Percentiles rank a stretch among this genome's conserved stretches.
Evolutionary conservation across 306 rosid species (phyloP).

Genomic region (Trichosanthes cucumerina): DNA sequence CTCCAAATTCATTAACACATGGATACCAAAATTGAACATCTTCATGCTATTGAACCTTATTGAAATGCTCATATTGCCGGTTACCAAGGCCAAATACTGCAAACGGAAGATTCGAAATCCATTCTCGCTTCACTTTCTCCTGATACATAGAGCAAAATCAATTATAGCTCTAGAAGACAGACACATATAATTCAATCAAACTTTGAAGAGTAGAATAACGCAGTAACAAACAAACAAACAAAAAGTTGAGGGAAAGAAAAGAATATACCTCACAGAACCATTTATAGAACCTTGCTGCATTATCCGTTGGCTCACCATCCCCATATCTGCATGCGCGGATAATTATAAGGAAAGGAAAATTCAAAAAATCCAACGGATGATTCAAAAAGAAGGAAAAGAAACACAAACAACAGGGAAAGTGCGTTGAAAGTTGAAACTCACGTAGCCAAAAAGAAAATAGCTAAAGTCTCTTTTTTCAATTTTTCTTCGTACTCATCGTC

Average conservation of each 20-base stretch:
- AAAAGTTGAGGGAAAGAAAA: not conserved
- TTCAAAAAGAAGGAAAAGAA: not conserved
- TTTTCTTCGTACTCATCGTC: slow-evolving; percentile 80
- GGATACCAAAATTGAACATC: not conserved
- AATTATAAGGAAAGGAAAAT: slow-evolving; percentile 1
- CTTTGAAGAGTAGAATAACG: not conserved
- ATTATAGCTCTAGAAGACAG: not conserved
- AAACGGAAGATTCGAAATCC: slow-evolving; percentile 67
- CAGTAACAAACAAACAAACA: not conserved
- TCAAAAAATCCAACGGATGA: not conserved
- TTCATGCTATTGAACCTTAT: slow-evolving; percentile 49
- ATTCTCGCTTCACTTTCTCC: slow-evolving; percentile 73
- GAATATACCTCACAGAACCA: slow-evolving; percentile 76
- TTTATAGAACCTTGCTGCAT: slow-evolving; percentile 86
- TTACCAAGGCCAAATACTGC: slow-evolving; percentile 98
- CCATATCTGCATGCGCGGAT: slow-evolving; percentile 61
- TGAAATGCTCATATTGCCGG: slow-evolving; percentile 97
- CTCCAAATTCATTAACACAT: not conserved
- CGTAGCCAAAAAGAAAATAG: slow-evolving; percentile 89
- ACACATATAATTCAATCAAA: not conserved
- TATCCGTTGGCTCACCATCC: slow-evolving; percentile 98
- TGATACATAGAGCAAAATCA: slow-evolving; percentile 20
- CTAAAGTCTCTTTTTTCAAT: slow-evolving; percentile 51
- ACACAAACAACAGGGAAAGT: not conserved
- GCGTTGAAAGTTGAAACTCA: slow-evolving; percentile 32